Base-by-base conservation (phyloP, 306 rosid genomes). In the Glycine latifolia region DNA sequence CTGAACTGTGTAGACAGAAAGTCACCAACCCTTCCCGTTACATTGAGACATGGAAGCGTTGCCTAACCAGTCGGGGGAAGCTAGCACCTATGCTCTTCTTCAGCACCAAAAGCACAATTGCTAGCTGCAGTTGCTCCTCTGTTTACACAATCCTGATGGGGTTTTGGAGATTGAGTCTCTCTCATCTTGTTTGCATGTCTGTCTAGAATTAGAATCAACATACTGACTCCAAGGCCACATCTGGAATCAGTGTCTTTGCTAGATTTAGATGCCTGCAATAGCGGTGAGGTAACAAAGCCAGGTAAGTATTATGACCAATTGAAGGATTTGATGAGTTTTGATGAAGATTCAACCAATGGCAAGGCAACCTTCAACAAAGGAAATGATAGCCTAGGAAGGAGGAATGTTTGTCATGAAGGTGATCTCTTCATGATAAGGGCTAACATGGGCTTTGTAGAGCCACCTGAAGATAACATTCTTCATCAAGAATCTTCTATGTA, bases 101-200 rank as follows among this genome's bases (percentile, higher is more conserved):
- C 91, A 91, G 78, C 86, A 66, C 58, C 77, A 91, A 77, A 93
- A 87, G 86, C 97, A 92, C 77, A 90, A 54, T 73, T 91, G 94
- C 87, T 93, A 88, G 85, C 79, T 58, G 71, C 54, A 53, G 5
- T 53, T 76, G 73, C 58, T 71, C 76, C 47, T 84, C 69, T 7
- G 7, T 71, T 4, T 53, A 48, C 73, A 53, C 68, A 3, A 31
- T 84, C 73, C 72, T 83, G 66, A 53, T 16, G 73, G 82, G 67
- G 63, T 83, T 91, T 52, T 81, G 88, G 82, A 79, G 82, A 61
- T n/a, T 88, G 81, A 20, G 79, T 76, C 9, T 78, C 53, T 90
- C 91, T 52, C 80, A 85, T 8, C 56, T 93, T 75, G 79, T 56
- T 37, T 89, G 84, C 44, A 3, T 89, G 75, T 85, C 73, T 89